Evolutionary conservation across 192 early-diverging fungal species (phyloP), one percentile per base, ranked within the genome.

Genomic region (Rhizophagus clarus): DNA sequence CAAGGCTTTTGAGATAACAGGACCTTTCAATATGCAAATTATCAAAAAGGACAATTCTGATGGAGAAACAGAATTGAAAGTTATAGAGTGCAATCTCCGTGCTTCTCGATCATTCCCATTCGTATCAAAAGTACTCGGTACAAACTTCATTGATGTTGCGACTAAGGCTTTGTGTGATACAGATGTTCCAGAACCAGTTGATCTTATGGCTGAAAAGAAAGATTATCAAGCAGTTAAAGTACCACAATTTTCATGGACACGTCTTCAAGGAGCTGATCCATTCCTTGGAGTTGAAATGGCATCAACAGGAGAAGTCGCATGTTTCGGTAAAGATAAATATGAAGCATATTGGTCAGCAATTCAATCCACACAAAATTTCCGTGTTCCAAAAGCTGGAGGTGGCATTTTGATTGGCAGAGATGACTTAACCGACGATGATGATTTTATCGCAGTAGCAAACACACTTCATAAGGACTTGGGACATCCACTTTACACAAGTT

Each of bases 271-370:
- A 34, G 97, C 98, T 63, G 98, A 99, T 86, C 98, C 98, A 61
- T 92, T 99, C 81, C 87, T 99, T 66, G 98, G 98, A 82, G 97
- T 99, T 5, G 98, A 98, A 88, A 99, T 98, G 97, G 98, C 98
- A 31, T 98, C 97, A 8, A 99, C 98, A 3, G 98, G 98, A 82
- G 98, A 98, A 89, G 98, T 99, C 32, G 98, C 98, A 7, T 98
- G 96, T 82, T 98, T 99, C 82, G 97, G 98, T 34, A 91, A 91
- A 72, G 94, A 97, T 87, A 98, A 98, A 90, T 98, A 98, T 87
- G 95, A 97, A 74, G 98, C 98, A 26, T 99, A 99, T 85, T 88
- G 98, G 76, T 98, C 98, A 92, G 95, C 96, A 1, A 84, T 98
- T 80, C 82, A 98, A 40, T 93, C 98, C 56, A 99, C 97, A 28